These are phyloP conservation scores for Limtongozyma cylindracea DNA, from an alignment of 805 yeast genomes.

Conservation along the genomic window DNA sequence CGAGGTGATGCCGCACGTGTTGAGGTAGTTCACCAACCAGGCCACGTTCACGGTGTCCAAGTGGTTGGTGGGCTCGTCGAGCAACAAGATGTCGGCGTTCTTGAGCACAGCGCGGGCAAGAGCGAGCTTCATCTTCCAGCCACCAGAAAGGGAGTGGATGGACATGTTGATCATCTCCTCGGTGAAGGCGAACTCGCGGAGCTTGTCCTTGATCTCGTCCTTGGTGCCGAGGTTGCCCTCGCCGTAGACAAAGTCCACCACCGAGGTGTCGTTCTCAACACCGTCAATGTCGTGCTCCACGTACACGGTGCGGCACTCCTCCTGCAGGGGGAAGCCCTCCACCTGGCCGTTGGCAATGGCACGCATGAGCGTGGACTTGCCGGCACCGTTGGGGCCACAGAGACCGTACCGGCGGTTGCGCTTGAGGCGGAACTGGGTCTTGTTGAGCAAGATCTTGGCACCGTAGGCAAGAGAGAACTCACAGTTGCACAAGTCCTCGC, in stretches of 20 bases:
- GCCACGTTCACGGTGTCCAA: conserved; percentile 99
- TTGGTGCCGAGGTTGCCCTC: conserved; percentile 56
- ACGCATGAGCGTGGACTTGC: conserved; percentile 55
- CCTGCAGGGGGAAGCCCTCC: conserved; percentile 99
- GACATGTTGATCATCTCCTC: conserved; percentile 88
- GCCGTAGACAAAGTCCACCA: conserved; percentile 74
- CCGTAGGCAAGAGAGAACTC: conserved; percentile 99
- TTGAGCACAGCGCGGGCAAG: conserved; percentile 97
- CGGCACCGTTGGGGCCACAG: conserved; percentile 39
- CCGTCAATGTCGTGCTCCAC: conserved; percentile 99
- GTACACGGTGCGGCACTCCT: conserved; percentile 96
- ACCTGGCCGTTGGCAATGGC: conserved; percentile 96
- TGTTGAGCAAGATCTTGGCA: conserved; percentile 99
- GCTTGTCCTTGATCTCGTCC: conserved; percentile 49
- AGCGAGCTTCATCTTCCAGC: conserved; percentile 99
- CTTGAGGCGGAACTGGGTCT: conserved; percentile 96
- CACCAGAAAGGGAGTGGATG: conserved; percentile 94
- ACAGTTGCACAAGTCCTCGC: conserved; percentile 99
- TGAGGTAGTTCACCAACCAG: conserved; percentile 98
- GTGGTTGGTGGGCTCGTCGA: conserved; percentile 99
- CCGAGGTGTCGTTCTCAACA: conserved; percentile 88
- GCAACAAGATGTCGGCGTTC: conserved; percentile 91
- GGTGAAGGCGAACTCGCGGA: conserved; percentile 79
- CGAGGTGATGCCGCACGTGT: conserved; percentile 96
- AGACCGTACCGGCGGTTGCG: conserved; percentile 98